A percentile compares a stretch with the other conserved stretches of the same genome.
phyloP scores from a whole-genome alignment of 2,329 filamentous ascomycete species.

The Aaosphaeria arxii region DNA sequence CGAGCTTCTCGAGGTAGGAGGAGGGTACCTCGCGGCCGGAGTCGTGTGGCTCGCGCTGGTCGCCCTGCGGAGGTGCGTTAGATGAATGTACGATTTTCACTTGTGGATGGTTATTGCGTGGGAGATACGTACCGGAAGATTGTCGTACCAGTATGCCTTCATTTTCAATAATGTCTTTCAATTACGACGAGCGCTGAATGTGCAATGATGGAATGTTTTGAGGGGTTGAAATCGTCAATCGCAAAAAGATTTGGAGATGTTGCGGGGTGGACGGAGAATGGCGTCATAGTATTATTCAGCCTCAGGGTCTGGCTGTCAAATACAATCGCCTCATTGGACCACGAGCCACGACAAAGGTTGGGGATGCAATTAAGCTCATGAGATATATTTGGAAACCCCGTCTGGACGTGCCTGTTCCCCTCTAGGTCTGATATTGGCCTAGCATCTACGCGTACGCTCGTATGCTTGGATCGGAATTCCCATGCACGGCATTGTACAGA shows the following conservation, averaged over 20 bases:
- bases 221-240: neutral
- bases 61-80: conserved; percentile 59
- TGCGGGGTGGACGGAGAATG: no score
- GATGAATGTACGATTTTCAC: neutral
- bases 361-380: no score
- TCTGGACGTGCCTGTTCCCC: no score
- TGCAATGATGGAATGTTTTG: conserved; percentile 1
- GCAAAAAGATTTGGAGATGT: no score
- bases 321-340: neutral
- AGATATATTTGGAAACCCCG: no score
- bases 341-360: neutral
- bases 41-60: conserved; percentile 89
- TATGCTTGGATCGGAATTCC: neutral
- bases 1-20: conserved; percentile 67
- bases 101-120: neutral
- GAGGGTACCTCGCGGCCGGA: conserved; percentile 68
- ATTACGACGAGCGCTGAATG: neutral
- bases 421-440: no score
- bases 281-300: no score
- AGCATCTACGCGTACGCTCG: no score
- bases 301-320: no score
- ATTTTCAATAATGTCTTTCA: conserved; percentile 42
- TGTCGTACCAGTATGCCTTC: conserved; percentile 72
- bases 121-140: conserved; percentile 51
- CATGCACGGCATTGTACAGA: neutral